These are phyloP conservation scores for Sphagnum tenellum DNA, from an alignment of 225 moss, liverwort and hornwort genomes.

Conservation along the genomic window DNA sequence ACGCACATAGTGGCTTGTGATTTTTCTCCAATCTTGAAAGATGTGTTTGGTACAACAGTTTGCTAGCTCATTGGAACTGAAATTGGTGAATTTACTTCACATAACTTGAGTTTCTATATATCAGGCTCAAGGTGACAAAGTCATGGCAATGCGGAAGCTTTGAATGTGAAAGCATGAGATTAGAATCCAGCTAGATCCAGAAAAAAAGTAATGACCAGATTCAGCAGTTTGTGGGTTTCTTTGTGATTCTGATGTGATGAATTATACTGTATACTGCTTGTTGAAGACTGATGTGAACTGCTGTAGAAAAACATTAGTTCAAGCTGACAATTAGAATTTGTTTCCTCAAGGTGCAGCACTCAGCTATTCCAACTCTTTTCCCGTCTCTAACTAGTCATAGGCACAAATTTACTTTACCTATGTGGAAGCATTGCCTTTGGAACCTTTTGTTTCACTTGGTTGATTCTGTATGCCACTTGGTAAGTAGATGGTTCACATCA, in stretches of 20 bases:
- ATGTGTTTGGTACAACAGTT: too few relatives aligned
- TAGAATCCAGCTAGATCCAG: too few relatives aligned
- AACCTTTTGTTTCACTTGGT: slow-evolving; percentile 80
- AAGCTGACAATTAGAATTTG: slow-evolving; percentile 5
- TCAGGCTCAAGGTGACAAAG: too few relatives aligned
- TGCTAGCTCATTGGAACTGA: too few relatives aligned
- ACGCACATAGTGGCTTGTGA: too few relatives aligned
- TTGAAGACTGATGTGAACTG: too few relatives aligned
- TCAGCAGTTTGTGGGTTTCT: neutral
- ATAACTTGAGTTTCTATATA: too few relatives aligned
- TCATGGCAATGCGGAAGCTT: too few relatives aligned
- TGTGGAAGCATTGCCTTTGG: slow-evolving; percentile 95
- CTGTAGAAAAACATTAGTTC: neutral
- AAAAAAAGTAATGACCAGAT: too few relatives aligned
- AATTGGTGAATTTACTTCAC: too few relatives aligned
- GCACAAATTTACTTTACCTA: slow-evolving; percentile 58
- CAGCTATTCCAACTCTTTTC: slow-evolving; percentile 93
- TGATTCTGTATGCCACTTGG: slow-evolving; percentile 73
- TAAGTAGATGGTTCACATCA: slow-evolving; percentile 12
- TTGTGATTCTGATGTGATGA: neutral
- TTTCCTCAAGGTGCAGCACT: slow-evolving; percentile 58
- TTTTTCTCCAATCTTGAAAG: too few relatives aligned
- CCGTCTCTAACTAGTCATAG: slow-evolving; percentile 93
- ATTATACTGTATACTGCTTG: slow-evolving; percentile 6
- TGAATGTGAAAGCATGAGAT: too few relatives aligned